Conservation (phyloP, 1,139 yeast genomes). For the Kurtzmaniella quercitrusa region DNA sequence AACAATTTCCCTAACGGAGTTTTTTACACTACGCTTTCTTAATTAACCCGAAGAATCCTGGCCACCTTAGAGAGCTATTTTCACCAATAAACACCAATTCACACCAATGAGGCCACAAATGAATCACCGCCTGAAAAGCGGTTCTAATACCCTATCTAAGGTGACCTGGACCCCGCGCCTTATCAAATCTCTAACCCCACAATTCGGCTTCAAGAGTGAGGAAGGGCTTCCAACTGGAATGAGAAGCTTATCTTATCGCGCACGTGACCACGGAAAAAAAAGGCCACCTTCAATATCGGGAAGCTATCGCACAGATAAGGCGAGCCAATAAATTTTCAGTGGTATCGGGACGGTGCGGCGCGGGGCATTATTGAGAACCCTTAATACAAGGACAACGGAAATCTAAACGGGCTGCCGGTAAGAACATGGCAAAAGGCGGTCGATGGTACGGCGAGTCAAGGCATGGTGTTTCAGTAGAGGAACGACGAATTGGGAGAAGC, state of each 20-base stretch:
- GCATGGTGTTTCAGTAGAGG: no score
- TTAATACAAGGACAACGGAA: background rate
- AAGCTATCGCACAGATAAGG: slow-evolving; percentile 2
- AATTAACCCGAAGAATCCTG: no score
- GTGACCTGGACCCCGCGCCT: background rate
- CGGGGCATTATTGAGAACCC: background rate
- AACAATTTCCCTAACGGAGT: no score
- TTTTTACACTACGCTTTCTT: no score
- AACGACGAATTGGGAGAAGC: no score
- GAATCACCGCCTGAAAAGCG: background rate
- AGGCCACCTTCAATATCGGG: slow-evolving; percentile 1
- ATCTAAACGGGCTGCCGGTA: background rate
- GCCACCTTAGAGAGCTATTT: no score
- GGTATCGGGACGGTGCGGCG: background rate
- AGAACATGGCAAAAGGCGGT: background rate
- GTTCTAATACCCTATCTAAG: background rate
- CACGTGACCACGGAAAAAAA: background rate
- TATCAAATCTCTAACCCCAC: background rate
- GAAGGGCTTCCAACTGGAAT: no score
- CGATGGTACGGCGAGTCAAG: background rate
- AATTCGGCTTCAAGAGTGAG: background rate
- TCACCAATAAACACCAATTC: no score
- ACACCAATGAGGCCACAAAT: no score
- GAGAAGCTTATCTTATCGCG: background rate
- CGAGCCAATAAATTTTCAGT: background rate